Conservation (phyloP, 106 monocot species). For the Triglochin maritima region DNA sequence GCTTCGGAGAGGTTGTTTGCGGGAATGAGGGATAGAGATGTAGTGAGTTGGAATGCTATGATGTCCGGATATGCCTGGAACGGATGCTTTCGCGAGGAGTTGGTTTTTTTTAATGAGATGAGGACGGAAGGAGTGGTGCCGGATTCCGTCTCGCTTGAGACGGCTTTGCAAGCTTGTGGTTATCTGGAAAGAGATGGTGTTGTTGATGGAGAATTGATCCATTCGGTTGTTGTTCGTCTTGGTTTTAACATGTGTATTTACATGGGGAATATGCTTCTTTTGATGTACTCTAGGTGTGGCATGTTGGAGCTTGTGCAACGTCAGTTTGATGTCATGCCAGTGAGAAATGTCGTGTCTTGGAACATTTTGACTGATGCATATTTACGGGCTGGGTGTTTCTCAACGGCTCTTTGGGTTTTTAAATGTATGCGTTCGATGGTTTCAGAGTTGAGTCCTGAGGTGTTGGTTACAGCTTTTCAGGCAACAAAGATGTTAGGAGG, state of each 20-base stretch:
- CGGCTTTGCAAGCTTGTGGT: constrained; percentile 27
- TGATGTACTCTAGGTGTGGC: constrained; percentile 35
- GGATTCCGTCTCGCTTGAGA: constrained; percentile 21
- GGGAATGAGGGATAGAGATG: constrained; percentile 18
- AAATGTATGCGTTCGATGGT: not conserved
- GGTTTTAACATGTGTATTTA: constrained; percentile 17
- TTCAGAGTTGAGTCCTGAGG: constrained; percentile 27
- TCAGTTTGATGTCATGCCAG: constrained; percentile 19
- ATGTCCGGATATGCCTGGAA: constrained; percentile 20
- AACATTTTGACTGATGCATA: constrained; percentile 32
- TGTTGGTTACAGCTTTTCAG: constrained; percentile 25
- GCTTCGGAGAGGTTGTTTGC: constrained; percentile 27
- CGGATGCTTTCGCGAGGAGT: constrained; percentile 13
- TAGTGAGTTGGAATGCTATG: constrained; percentile 47
- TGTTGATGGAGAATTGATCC: constrained; percentile 12
- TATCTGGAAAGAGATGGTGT: constrained; percentile 16
- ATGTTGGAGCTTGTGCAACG: constrained; percentile 5
- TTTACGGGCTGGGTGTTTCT: not conserved
- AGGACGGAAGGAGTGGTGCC: constrained; percentile 8
- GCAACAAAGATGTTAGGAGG: constrained; percentile 19
- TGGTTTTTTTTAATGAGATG: constrained; percentile 14
- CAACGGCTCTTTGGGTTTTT: constrained; percentile 16
- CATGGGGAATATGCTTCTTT: constrained; percentile 17
- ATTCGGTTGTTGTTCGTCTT: constrained; percentile 9
- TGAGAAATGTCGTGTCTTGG: constrained; percentile 28